Percentiles rank a stretch among this genome's conserved stretches.
These are phyloP conservation scores for Komagataella populi DNA, from an alignment of 805 yeast genomes.

Conservation along the genomic window DNA sequence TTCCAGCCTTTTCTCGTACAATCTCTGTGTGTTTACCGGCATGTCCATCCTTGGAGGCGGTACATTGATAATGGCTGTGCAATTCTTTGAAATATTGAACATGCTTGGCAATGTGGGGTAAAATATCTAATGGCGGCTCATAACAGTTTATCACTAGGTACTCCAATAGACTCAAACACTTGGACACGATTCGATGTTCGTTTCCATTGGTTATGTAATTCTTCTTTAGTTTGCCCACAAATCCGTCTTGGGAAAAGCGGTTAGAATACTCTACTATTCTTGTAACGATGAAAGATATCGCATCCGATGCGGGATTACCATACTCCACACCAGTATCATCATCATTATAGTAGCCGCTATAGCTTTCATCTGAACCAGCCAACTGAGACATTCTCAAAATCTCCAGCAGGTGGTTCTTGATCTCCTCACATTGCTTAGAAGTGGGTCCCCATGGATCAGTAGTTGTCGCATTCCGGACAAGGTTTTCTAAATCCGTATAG, in stretches of 20 bases:
- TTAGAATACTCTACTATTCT: constrained; percentile 2
- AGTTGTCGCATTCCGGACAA: constrained; percentile 30
- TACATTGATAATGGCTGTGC: constrained; percentile 5
- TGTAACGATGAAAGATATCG: constrained; percentile 1
- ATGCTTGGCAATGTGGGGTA: constrained; percentile 7
- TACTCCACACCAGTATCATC: background rate
- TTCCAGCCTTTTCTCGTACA: constrained; percentile 7
- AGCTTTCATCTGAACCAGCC: background rate
- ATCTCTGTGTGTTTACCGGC: constrained; percentile 11
- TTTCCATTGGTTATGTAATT: constrained; percentile 13
- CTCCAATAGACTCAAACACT: constrained; percentile 14
- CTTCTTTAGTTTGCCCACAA: constrained; percentile 9
- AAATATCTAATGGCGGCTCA: constrained; percentile 10
- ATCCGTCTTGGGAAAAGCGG: constrained; percentile 1
- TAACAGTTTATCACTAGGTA: constrained; percentile 14
- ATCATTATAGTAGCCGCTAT: background rate
- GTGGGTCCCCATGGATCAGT: constrained; percentile 44
- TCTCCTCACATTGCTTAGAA: constrained; percentile 23
- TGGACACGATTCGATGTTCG: constrained; percentile 13
- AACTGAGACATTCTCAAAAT: background rate
- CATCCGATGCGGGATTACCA: background rate
- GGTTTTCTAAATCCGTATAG: constrained; percentile 15
- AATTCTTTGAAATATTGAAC: constrained; percentile 7
- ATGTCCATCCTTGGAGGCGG: constrained; percentile 11
- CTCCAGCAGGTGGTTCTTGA: background rate